Conservation (phyloP, 106 monocot species). For the Platanthera zijinensis region DNA sequence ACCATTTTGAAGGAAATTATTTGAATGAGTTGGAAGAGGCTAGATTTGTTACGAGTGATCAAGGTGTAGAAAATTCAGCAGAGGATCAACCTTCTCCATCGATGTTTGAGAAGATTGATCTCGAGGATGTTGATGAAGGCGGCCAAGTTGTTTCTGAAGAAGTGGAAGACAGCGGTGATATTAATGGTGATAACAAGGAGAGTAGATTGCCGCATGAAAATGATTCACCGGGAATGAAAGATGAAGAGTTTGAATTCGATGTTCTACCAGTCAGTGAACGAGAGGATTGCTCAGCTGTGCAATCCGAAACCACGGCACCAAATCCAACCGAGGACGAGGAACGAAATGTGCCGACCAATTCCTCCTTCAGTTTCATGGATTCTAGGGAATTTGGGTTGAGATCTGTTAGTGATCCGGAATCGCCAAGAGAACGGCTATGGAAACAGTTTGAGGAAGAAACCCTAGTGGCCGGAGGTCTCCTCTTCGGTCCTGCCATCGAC, state of each 20-base stretch:
- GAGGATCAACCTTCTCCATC: neutral
- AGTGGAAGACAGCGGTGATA: neutral
- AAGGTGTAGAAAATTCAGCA: constrained; percentile 39
- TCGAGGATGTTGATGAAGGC: neutral
- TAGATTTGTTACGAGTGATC: constrained; percentile 59
- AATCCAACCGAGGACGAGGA: constrained; percentile 13
- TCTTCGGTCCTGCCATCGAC: constrained; percentile 31
- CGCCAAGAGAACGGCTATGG: constrained; percentile 63
- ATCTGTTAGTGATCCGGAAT: constrained; percentile 68
- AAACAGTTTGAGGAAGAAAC: constrained; percentile 66
- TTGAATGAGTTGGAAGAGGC: constrained; percentile 15
- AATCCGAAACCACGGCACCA: constrained; percentile 6
- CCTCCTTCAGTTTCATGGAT: constrained; percentile 62
- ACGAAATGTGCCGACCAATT: constrained; percentile 26
- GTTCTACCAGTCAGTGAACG: constrained; percentile 26
- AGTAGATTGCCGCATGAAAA: neutral
- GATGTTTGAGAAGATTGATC: constrained; percentile 5
- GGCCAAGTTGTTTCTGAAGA: neutral
- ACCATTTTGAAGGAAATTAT: neutral
- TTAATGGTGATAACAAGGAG: neutral
- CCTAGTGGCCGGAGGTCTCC: constrained; percentile 15
- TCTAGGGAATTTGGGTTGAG: constrained; percentile 45
- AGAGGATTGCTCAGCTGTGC: constrained; percentile 15
- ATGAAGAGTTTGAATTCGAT: neutral
- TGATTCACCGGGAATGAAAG: neutral